Base-by-base conservation (phyloP, 371 early-diverging fungal genomes). In the Mucor mucedo region DNA sequence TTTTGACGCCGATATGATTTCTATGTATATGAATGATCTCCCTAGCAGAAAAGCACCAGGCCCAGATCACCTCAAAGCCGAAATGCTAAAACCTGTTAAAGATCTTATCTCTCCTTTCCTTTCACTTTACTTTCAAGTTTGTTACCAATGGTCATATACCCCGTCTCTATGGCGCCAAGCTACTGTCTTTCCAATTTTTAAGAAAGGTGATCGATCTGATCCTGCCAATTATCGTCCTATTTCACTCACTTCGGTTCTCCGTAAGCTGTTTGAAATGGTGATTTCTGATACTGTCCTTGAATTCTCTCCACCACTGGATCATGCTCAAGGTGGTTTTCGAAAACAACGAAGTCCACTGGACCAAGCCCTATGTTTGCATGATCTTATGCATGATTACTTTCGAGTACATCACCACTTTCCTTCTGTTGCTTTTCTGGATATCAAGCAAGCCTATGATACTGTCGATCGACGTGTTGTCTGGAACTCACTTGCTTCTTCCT, bases 311-410 rank as follows among this genome's bases (percentile, higher is more conserved):
- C 41, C 49, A 2, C 41, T 64, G 4, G 70, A 79, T 33, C 14
- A 67, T 0, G 72, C 62, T 4, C 73, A 79, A 63, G 76, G 74
- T 42, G 76, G 76, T 4, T 79, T 79, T 40, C 70, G 69, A 3
- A 30, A 52, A 9, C 41, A 49, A 2, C 63, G 72, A 4, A 56
- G 75, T 60, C 57, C 73, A 27, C 50, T 76, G 1, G 76, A 72
- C 21, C 76, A 73, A 59, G 71, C 75, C 0, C 50, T 71, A 0
- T 67, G 67, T 57, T 61, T 73, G 0, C 72, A 71, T 33, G 67
- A 68, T 16, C 21, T 72, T 11, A 10, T 58, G 48, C 52, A 33
- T 6, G 40, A 56, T 11, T 60, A 60, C 21, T 39, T 16, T 30
- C 44, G 50, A 16, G 11, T 9, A 0, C 57, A 52, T 5, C 35